These are phyloP conservation scores for Coriolopsis trogii DNA, from an alignment of 1,284 basidiomycete species.

Conservation along the genomic window DNA sequence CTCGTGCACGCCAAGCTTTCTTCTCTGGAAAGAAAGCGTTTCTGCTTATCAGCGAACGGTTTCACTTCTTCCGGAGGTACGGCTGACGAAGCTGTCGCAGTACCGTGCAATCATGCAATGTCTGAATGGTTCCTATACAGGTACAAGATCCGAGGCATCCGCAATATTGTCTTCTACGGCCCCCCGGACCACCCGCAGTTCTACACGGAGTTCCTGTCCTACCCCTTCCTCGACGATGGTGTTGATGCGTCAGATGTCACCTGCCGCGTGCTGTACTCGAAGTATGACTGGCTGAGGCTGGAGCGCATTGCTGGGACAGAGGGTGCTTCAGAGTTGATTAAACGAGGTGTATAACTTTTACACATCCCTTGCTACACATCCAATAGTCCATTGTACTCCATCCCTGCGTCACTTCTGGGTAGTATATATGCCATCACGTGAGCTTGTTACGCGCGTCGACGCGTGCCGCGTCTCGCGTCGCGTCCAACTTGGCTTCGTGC, in stretches of 20 bases:
- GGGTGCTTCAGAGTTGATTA: slow-evolving; percentile 50
- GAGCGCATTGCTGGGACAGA: slow-evolving; percentile 79
- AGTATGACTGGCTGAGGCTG: slow-evolving; percentile 86
- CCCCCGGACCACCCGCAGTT: slow-evolving; percentile 91
- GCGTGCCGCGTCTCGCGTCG: slow-evolving; percentile 7
- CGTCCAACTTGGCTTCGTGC: neutral
- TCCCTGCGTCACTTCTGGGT: neutral
- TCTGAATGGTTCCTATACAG: slow-evolving; percentile 47
- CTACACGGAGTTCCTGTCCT: slow-evolving; percentile 87
- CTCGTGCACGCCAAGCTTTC: slow-evolving; percentile 90
- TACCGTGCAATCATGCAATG: neutral
- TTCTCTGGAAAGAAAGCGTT: slow-evolving; percentile 88
- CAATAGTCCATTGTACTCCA: neutral
- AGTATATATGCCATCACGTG: slow-evolving; percentile 14
- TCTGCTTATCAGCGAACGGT: slow-evolving; percentile 92
- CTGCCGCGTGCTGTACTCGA: slow-evolving; percentile 80
- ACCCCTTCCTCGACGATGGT: slow-evolving; percentile 83
- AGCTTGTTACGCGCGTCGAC: slow-evolving; percentile 8
- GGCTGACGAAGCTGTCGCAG: slow-evolving; percentile 6
- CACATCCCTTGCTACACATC: no score
- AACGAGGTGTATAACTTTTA: slow-evolving; percentile 21
- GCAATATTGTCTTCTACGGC: slow-evolving; percentile 91
- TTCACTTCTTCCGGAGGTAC: slow-evolving; percentile 94
- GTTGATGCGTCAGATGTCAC: slow-evolving; percentile 81
- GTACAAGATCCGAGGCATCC: slow-evolving; percentile 90